A percentile compares a stretch with the other conserved stretches of the same genome.
phyloP scores from a whole-genome alignment of 768 basidiomycete genomes.

The Rhodotorula kratochvilovae region DNA sequence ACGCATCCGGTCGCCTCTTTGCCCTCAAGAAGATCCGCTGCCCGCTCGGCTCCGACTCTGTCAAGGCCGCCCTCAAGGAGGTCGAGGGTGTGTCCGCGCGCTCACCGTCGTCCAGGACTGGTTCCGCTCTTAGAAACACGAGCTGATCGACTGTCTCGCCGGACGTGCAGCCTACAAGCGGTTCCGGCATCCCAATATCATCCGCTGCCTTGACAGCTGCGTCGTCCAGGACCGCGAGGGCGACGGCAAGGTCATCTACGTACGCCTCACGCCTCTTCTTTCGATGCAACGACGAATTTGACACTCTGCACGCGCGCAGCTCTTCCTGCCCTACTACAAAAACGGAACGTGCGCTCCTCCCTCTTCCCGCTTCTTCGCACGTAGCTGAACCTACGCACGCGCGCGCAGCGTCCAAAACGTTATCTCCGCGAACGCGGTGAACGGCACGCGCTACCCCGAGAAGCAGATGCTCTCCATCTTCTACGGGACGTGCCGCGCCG shows the following conservation, averaged over 20 bases:
- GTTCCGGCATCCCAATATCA: slow-evolving; percentile 96
- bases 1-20: slow-evolving; percentile 65
- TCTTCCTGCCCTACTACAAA: slow-evolving; percentile 91
- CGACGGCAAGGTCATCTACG: slow-evolving; percentile 38
- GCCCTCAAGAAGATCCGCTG: slow-evolving; percentile 96
- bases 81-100: slow-evolving; percentile 42
- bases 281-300: slow-evolving; percentile 19
- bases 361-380: no score
- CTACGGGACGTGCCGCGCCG: slow-evolving; percentile 87
- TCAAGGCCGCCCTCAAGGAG: slow-evolving; percentile 60
- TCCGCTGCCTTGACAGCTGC: slow-evolving; percentile 53
- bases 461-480: slow-evolving; percentile 82
- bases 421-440: slow-evolving; percentile 76
- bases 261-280: slow-evolving; percentile 1
- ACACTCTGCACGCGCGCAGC: slow-evolving; percentile 52
- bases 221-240: slow-evolving; percentile 25
- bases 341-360: slow-evolving; percentile 48
- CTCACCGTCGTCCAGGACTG: no score
- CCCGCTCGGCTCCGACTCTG: slow-evolving; percentile 78
- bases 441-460: slow-evolving; percentile 77
- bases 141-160: no score
- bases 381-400: not conserved
- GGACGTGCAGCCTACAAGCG: slow-evolving; percentile 92
- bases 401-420: slow-evolving; percentile 79
- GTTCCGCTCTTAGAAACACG: no score